phyloP scores from a whole-genome alignment of 768 basidiomycete genomes.

The Podaxis sp. region DNA sequence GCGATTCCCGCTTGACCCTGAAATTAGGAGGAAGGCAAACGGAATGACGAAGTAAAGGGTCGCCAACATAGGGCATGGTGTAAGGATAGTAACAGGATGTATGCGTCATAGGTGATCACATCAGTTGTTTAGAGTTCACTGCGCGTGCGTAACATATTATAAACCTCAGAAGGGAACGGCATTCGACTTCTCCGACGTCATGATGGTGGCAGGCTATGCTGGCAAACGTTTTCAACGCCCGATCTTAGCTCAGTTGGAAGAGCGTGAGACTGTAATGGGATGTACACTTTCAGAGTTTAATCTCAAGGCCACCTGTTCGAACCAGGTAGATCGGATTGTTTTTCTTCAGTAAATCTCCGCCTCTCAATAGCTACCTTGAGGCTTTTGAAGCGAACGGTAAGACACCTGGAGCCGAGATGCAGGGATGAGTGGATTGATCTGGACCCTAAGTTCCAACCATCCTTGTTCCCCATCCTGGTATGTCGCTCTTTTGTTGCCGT shows the following conservation, averaged over 20 bases:
- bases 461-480: too few relatives aligned
- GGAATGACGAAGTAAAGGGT: conserved; percentile 28
- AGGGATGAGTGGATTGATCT: background rate
- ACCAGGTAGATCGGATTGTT: background rate
- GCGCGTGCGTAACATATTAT: too few relatives aligned
- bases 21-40: conserved; percentile 38
- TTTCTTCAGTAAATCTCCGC: background rate
- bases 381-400: background rate
- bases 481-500: background rate
- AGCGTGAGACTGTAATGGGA: background rate
- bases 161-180: too few relatives aligned
- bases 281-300: background rate
- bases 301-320: background rate
- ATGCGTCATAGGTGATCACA: too few relatives aligned
- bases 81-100: too few relatives aligned
- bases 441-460: background rate
- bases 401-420: background rate
- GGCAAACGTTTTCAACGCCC: background rate
- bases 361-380: too few relatives aligned
- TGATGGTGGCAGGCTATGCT: background rate
- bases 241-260: conserved; percentile 2
- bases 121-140: too few relatives aligned
- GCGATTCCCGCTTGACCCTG: conserved; percentile 43
- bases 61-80: too few relatives aligned
- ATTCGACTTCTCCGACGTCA: too few relatives aligned